Evolutionary conservation across 2,329 filamentous ascomycete species (phyloP).

Genomic region (Claviceps sp.): DNA sequence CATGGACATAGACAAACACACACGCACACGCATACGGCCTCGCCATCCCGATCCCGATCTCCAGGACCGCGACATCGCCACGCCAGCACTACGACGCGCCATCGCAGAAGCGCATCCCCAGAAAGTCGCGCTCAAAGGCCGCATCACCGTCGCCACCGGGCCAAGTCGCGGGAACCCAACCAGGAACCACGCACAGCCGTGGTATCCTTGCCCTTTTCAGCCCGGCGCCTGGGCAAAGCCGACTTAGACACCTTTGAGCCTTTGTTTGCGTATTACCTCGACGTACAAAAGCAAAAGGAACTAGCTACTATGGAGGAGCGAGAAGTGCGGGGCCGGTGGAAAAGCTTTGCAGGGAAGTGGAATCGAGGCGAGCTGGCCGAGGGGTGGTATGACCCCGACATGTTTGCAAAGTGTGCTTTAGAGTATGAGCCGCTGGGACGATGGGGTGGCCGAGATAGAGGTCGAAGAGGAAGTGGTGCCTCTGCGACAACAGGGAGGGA

Average conservation of each 20-base stretch:
- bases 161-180: constrained; percentile 1
- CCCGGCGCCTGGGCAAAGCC: constrained; percentile 51
- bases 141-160: constrained; percentile 9
- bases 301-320: constrained; percentile 56
- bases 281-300: constrained; percentile 69
- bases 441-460: not conserved
- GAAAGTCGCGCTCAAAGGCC: constrained; percentile 12
- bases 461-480: not conserved
- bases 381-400: constrained; percentile 84
- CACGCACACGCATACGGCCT: not conserved
- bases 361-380: constrained; percentile 77
- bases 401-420: constrained; percentile 32
- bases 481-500: constrained; percentile 4
- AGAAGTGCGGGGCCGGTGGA: constrained; percentile 79
- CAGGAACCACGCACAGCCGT: not conserved
- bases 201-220: constrained; percentile 46
- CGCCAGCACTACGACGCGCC: not conserved
- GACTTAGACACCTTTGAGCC: constrained; percentile 55
- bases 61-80: not conserved
- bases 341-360: constrained; percentile 86
- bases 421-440: constrained; percentile 9
- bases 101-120: constrained; percentile 4
- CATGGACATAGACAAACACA: not conserved
- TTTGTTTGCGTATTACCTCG: constrained; percentile 73
- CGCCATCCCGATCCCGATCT: not conserved